These are phyloP conservation scores for Corymbia maculata DNA, from an alignment of 345 rosid genomes.

Conservation along the genomic window DNA sequence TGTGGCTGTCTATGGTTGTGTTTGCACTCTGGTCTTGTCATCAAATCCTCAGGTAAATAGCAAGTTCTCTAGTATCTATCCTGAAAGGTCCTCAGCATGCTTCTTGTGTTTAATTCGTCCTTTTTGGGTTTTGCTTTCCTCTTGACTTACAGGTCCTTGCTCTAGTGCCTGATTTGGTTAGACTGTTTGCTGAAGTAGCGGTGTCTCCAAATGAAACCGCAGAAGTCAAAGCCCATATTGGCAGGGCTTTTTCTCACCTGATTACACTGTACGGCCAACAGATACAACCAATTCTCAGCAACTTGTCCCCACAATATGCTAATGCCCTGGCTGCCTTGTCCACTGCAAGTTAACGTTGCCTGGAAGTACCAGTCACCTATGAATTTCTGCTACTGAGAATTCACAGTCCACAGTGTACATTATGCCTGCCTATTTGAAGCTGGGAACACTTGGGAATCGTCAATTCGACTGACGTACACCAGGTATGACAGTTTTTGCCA, in stretches of 20 bases:
- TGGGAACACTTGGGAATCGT: not conserved
- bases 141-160: constrained; percentile 51
- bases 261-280: constrained; percentile 73
- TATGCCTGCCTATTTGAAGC: not conserved
- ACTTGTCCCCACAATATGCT: constrained; percentile 72
- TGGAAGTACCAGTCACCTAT: not conserved
- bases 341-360: constrained; percentile 34
- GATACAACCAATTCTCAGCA: constrained; percentile 74
- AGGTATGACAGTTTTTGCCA: not conserved
- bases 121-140: not conserved
- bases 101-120: not conserved
- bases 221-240: constrained; percentile 85
- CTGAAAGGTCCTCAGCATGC: not conserved
- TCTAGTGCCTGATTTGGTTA: constrained; percentile 75
- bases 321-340: constrained; percentile 72
- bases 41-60: constrained; percentile 71
- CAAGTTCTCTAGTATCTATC: not conserved
- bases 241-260: constrained; percentile 78
- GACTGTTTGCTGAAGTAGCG: constrained; percentile 79
- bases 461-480: not conserved
- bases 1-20: constrained; percentile 73
- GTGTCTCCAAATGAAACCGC: constrained; percentile 71
- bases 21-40: constrained; percentile 66
- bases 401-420: not conserved
- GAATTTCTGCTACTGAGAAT: not conserved